phyloP scores from a whole-genome alignment of 352 stramenopile species.

The Phytopythium mirpurense region DNA sequence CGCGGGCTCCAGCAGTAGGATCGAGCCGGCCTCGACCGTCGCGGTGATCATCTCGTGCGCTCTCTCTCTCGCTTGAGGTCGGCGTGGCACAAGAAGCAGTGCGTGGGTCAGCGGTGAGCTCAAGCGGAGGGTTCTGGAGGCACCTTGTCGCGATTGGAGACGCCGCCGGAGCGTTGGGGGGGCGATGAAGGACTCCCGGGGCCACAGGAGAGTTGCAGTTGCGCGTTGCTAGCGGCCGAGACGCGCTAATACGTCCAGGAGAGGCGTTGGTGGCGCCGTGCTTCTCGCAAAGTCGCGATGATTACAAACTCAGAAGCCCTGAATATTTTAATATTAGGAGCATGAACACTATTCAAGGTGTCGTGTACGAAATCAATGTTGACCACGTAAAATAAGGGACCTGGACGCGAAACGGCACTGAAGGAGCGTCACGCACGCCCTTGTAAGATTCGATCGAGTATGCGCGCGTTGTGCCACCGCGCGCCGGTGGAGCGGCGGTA shows the following conservation, averaged over 20 bases:
- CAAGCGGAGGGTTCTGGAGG: not conserved
- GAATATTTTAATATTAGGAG: not conserved
- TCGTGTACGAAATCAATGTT: not conserved
- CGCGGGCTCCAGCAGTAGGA: conserved; percentile 64
- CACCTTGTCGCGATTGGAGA: no score
- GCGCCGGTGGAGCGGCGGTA: conserved; percentile 52
- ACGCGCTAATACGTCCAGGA: not conserved
- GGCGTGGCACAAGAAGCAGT: not conserved
- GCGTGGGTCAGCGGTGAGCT: not conserved
- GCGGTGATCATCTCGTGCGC: conserved; percentile 53
- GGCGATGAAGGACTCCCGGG: no score
- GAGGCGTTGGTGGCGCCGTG: not conserved
- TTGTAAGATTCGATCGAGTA: no score
- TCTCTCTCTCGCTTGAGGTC: no score
- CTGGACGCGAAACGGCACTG: not conserved
- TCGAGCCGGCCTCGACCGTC: conserved; percentile 65
- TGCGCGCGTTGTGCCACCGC: conserved; percentile 45
- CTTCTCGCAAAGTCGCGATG: not conserved
- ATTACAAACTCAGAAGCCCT: not conserved
- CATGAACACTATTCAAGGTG: not conserved
- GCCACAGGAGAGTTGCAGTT: not conserved
- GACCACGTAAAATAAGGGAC: not conserved
- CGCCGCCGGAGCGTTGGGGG: no score
- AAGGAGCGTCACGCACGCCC: no score
- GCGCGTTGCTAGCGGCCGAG: conserved; percentile 1